These are phyloP conservation scores for Thraustochytrium sp. DNA, from an alignment of 352 stramenopile species.

Conservation along the genomic window DNA sequence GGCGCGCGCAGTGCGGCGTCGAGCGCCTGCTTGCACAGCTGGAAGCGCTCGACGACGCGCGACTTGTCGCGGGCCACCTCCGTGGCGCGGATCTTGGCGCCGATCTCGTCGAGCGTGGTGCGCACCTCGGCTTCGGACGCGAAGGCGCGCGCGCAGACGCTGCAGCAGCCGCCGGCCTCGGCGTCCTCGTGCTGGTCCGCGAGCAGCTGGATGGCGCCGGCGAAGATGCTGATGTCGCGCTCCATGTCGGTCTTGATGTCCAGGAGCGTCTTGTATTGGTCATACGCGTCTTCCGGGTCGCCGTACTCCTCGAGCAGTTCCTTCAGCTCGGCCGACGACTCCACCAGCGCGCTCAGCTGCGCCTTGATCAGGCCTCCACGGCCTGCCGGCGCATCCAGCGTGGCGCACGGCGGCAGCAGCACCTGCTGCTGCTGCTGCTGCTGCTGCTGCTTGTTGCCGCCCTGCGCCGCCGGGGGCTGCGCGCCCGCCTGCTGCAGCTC, in stretches of 20 bases:
- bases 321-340: neutral
- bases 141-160: neutral
- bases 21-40: neutral
- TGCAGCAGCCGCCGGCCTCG: neutral
- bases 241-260: slow-evolving; percentile 19
- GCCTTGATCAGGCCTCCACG: slow-evolving; percentile 21
- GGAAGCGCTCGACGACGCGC: neutral
- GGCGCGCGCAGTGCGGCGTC: neutral
- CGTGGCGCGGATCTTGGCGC: slow-evolving; percentile 1
- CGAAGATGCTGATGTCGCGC: slow-evolving; percentile 41
- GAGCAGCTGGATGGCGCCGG: slow-evolving; percentile 21
- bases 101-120: neutral
- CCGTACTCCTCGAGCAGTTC: slow-evolving; percentile 32
- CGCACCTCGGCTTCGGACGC: neutral
- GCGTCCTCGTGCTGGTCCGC: neutral
- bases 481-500: neutral
- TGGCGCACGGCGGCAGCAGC: neutral
- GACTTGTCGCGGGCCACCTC: slow-evolving; percentile 3
- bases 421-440: neutral
- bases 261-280: slow-evolving; percentile 24
- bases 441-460: neutral
- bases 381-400: neutral
- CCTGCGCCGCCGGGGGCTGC: neutral
- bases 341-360: slow-evolving; percentile 2
- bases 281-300: neutral